Evolutionary conservation across 257 asterid genomes (phyloP), one percentile per base, ranked within the genome.

Genomic region (Solanum piurae): DNA sequence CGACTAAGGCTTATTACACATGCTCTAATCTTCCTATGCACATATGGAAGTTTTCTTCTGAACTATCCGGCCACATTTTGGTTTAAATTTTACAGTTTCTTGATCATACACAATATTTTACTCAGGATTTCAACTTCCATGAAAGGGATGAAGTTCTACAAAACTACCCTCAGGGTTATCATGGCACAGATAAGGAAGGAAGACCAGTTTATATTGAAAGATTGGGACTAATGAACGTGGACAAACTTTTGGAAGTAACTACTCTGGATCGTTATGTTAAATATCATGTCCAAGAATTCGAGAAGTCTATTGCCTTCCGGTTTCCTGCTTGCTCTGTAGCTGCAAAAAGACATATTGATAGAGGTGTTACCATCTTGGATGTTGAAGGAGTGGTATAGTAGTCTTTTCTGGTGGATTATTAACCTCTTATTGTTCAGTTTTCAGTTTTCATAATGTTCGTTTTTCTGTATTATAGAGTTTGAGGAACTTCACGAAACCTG

Each of bases 91-190:
- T 34, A 25, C 44, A 38, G 83, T 38, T 66, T 71, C 83, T 86
- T 69, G 83, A 86, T 71, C 80, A 42, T 29, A 85, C 38, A 38
- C 62, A n/a, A 71, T 69, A 37, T 85, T 83, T 69, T 87, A 12
- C 46, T 75, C 88, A 91, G 96, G 94, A 92, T 55, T 90, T 91
- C 42, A 91, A 90, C 7, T 90, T 92, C 86, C 62, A 46, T 60
- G 94, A 93, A 90, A 44, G 89, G 55, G 52, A 90, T 71, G 90
- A 91, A 55, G 94, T 93, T 25, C 83, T 90, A 69, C 84, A 85
- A 85, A 88, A 89, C 87, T 94, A 94, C 87, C 94, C 97, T 52
- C 97, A 93, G 69, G 95, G 94, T 11, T 92, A 93, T 88, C 97
- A 94, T 49, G 94, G 95, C 20, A 89, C 87, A 21, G 93, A 94